Percentiles rank a stretch among this genome's conserved stretches.
phyloP scores from a whole-genome alignment of 257 asterid genomes.

The Solanum chilense region DNA sequence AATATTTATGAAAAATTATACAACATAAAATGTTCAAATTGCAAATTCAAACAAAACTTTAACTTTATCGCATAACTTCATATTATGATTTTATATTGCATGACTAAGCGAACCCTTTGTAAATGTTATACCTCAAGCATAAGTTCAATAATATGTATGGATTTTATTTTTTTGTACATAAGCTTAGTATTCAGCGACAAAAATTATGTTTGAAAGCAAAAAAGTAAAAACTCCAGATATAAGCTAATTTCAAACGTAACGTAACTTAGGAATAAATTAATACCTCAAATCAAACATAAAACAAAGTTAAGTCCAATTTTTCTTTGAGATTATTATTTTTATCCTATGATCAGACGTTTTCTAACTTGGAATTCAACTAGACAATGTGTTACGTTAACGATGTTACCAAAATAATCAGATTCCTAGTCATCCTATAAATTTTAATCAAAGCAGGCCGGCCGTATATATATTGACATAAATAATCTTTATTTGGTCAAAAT shows the following conservation, averaged over 20 bases:
- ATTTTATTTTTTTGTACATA: too few species aligned
- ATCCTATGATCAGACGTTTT: not conserved
- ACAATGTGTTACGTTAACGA: not conserved
- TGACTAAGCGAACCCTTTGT: not conserved
- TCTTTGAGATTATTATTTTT: too few species aligned
- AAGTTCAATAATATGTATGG: too few species aligned
- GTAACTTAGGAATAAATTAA: not conserved
- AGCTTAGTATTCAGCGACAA: not conserved
- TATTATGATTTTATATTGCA: not conserved
- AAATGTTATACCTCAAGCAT: not conserved
- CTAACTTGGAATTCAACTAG: not conserved
- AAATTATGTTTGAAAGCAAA: not conserved
- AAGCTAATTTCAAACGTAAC: not conserved
- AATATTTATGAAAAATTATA: too few species aligned
- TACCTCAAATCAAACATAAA: not conserved
- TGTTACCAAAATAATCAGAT: not conserved
- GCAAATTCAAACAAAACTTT: fast-evolving
- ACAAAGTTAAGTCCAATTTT: too few species aligned
- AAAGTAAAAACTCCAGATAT: not conserved
- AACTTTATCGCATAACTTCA: too few species aligned
- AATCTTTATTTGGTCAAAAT: not conserved
- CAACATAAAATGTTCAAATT: too few species aligned
- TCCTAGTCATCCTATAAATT: not conserved
- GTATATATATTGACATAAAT: not conserved
- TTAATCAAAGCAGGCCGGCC: not conserved